Conservation (phyloP, 73 alveolate species). For the Blepharisma japonicum region DNA sequence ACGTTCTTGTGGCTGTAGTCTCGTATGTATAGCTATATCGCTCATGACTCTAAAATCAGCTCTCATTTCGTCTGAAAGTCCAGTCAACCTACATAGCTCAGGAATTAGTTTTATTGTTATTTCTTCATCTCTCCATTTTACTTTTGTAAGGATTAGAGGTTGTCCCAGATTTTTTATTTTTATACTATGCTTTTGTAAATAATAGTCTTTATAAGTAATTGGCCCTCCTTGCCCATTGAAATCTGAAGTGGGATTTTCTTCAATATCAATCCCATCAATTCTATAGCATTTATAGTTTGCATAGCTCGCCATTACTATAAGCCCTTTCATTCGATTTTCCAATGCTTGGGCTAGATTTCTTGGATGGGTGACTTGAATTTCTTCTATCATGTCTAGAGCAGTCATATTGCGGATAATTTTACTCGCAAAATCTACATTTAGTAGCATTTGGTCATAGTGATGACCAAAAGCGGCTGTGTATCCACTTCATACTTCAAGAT, state of each 20-base stretch:
- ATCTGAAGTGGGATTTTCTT: constrained; percentile 25
- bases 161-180: background rate
- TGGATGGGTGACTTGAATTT: background rate
- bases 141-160: background rate
- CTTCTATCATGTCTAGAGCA: constrained; percentile 3
- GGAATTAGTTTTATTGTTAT: background rate
- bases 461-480: background rate
- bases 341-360: background rate
- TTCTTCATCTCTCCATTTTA: background rate
- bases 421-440: background rate
- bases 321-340: constrained; percentile 20
- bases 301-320: constrained; percentile 47
- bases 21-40: background rate
- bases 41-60: background rate
- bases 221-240: constrained; percentile 24
- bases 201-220: constrained; percentile 2
- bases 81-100: constrained; percentile 30
- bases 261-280: constrained; percentile 44
- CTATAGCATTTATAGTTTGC: constrained; percentile 41
- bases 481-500: background rate
- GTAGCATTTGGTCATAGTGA: background rate
- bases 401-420: background rate
- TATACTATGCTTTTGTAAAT: constrained; percentile 20
- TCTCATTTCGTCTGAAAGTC: constrained; percentile 8
- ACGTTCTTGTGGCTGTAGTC: background rate